These are phyloP conservation scores for Thecaphora thlaspeos DNA, from an alignment of 1,284 basidiomycete genomes.

Conservation along the genomic window DNA sequence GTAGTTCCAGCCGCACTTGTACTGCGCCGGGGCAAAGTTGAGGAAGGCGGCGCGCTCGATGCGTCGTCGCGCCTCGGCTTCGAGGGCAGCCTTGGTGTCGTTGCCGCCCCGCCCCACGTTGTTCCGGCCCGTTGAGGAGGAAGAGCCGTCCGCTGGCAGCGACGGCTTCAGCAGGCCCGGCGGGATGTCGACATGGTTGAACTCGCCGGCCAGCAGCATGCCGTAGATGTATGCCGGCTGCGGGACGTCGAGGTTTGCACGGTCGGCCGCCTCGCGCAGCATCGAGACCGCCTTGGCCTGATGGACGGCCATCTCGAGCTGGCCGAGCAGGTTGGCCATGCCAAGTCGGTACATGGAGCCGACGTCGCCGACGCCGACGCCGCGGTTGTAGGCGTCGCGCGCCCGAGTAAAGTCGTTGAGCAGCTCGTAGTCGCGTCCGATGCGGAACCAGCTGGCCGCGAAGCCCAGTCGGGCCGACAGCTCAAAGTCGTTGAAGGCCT, in stretches of 20 bases:
- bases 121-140: no score
- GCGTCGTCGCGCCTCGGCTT: slow-evolving; percentile 37
- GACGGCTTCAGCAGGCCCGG: slow-evolving; percentile 34
- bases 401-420: slow-evolving; percentile 73
- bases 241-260: slow-evolving; percentile 73
- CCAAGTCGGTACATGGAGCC: slow-evolving; percentile 71
- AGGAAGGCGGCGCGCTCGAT: slow-evolving; percentile 82
- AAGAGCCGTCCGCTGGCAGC: slow-evolving; percentile 33
- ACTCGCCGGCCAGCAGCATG: slow-evolving; percentile 72
- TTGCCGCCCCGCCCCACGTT: neutral
- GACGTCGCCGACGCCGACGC: slow-evolving; percentile 69
- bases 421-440: slow-evolving; percentile 86
- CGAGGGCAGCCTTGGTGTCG: slow-evolving; percentile 44
- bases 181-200: slow-evolving; percentile 43
- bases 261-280: slow-evolving; percentile 73
- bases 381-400: slow-evolving; percentile 78
- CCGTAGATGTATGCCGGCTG: slow-evolving; percentile 80
- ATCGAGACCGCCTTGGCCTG: slow-evolving; percentile 69
- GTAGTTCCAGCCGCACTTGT: slow-evolving; percentile 82
- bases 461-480: slow-evolving; percentile 52
- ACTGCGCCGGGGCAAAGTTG: slow-evolving; percentile 82
- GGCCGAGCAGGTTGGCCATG: slow-evolving; percentile 84
- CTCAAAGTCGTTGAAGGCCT: slow-evolving; percentile 80
- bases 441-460: slow-evolving; percentile 71
- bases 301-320: slow-evolving; percentile 69